phyloP scores from a whole-genome alignment of 768 basidiomycete genomes.

The Boletus patriciae region DNA sequence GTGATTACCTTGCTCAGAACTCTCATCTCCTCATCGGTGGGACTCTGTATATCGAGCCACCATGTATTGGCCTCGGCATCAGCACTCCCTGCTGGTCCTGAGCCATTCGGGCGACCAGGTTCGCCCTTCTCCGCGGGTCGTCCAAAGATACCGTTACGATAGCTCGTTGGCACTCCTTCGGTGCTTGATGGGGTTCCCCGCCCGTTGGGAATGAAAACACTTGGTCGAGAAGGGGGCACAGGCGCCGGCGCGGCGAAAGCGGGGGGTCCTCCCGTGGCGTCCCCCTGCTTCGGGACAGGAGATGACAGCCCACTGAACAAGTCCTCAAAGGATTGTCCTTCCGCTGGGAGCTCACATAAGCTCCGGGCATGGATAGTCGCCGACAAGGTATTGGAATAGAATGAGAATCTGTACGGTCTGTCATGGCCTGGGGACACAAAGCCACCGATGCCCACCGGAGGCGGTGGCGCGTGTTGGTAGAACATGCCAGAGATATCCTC shows the following conservation, averaged over 20 bases:
- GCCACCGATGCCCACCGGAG: conserved; percentile 21
- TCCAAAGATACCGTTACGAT: conserved; percentile 18
- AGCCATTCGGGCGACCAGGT: conserved; percentile 23
- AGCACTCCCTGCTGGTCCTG: conserved; percentile 17
- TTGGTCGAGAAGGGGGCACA: conserved; percentile 3
- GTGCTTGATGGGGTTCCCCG: conserved; percentile 8
- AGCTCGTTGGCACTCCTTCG: background rate
- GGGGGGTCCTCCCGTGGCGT: conserved; percentile 2
- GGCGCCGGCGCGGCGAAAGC: conserved; percentile 10
- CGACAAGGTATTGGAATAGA: conserved; percentile 90
- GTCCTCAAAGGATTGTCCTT: conserved; percentile 90
- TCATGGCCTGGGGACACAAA: conserved; percentile 64
- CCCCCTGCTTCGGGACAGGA: conserved; percentile 5
- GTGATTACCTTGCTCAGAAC: conserved; percentile 80
- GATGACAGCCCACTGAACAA: conserved; percentile 64
- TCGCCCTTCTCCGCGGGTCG: conserved; percentile 22
- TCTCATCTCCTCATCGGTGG: conserved; percentile 99
- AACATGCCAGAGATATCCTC: conserved; percentile 37
- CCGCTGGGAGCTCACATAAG: conserved; percentile 89
- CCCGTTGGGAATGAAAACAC: conserved; percentile 5
- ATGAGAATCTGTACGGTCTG: conserved; percentile 95
- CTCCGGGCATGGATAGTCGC: conserved; percentile 95
- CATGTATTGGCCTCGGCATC: conserved; percentile 81
- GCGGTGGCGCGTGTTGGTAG: conserved; percentile 11
- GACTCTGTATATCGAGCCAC: conserved; percentile 94